Evolutionary conservation across 805 yeast genomes (phyloP), one percentile per base, ranked within the genome.

Genomic region (Candida lessepsii): DNA sequence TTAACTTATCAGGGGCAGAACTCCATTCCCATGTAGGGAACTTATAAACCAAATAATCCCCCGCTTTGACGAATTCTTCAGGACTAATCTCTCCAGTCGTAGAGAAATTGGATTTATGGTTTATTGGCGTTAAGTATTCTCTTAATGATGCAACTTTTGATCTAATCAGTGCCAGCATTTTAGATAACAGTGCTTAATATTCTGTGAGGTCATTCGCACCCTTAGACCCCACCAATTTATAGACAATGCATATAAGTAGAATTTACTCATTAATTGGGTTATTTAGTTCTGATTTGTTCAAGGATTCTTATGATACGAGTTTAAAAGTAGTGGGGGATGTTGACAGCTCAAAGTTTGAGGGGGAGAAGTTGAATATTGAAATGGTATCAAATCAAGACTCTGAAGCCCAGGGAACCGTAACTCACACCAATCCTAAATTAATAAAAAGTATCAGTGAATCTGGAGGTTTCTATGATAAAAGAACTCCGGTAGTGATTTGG

Each of bases 11-110:
- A 23, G 73, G 65, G 39, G 65, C 55, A 6, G 58, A 31, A 18
- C 63, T 56, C 99, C 99, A 93, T 46, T 81, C 80, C 99, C 99
- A 93, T 1, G 98, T 93, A 2, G 99, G 98, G 59, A 93, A 93
- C 70, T 84, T 86, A 61, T 80, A 82, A 23, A 83, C 90, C 42
- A 93, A 67, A 61, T 88, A 93, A 60, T 93, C 97, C 16, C 99
- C 99, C 3, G 99, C 97, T 40, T 70, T 71, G 8, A 89, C 91
- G 64, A 93, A 93, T 60, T 93, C 99, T 39, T 87, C 96, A 1
- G 99, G 99, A 1, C 96, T 86, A 37, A 93, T 82, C 58, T 91
- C 93, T 3, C 99, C 99, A 0, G 96, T 86, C 35, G 73, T 65
- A 40, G 80, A 71, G 65, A 89, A 93, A 13, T 93, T 87, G 18